Evolutionary conservation across 2,329 filamentous ascomycete genomes (phyloP), one percentile per base, ranked within the genome.

Genomic region (Penicillium nordicum): DNA sequence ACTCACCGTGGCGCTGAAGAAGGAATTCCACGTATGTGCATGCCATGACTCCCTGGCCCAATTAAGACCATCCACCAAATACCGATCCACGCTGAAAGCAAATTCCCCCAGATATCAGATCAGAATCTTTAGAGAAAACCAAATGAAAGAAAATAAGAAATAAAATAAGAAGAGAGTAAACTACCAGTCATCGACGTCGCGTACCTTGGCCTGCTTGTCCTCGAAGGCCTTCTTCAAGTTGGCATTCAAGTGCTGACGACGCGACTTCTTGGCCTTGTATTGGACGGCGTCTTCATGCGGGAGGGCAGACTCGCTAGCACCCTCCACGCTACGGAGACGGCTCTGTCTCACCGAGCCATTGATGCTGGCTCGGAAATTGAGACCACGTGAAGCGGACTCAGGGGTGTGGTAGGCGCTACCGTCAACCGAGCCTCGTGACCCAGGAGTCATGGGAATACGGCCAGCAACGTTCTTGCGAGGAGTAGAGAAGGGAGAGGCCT

Each of bases 391-490:
- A 42, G 64, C 66, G 25, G 74, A 75, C n/a, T 76, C 73, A 1
- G 75, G 74, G 0, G 75, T 77, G 57, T 76, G 73, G 40, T 76
- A 77, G 11, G 71, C 65, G 51, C 68, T 76, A 44, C 67, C 67
- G 50, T 75, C 74, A 9, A 69, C 29, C 29, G 73, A 74, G 11
- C 67, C 68, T 36, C 66, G 69, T 7, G 73, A 76, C 14, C 72
- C 74, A 18, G 75, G 75, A 0, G 74, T 76, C 7, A 63, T 59
- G 16, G 74, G 72, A n/a, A 72, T 55, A 18, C 66, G 67, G 8
- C 62, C 66, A n/a, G 61, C 37, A 6, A 58, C 5, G 14, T 29
- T 62, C 61, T 75, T 76, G 41, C 67, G 70, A 1, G 70, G 69
- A 1, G 74, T 77, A 5, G 69, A 65, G 40, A 75, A 74, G 4